A percentile compares a stretch with the other conserved stretches of the same genome.
Evolutionary conservation across 257 asterid genomes (phyloP).

Genomic region (Cynanchum wilfordii): DNA sequence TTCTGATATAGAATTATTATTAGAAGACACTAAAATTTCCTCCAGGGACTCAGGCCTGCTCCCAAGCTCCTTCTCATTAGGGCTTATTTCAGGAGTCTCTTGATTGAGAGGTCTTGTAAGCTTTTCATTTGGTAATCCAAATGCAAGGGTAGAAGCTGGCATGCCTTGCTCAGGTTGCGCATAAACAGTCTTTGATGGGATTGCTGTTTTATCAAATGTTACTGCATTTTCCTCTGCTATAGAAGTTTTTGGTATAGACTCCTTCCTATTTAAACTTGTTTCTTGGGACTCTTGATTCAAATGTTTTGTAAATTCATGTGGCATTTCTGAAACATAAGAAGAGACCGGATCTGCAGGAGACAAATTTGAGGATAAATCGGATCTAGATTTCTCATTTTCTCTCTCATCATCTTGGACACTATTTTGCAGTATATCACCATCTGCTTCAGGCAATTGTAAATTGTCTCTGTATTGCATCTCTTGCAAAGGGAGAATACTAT

Average conservation of each 20-base stretch:
- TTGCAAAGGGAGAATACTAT: conserved; percentile 10
- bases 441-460: conserved; percentile 21
- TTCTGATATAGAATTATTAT: conserved; percentile 1
- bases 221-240: conserved; percentile 25
- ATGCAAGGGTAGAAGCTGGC: conserved; percentile 12
- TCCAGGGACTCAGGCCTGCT: conserved; percentile 11
- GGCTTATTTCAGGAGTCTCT: conserved; percentile 22
- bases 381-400: conserved; percentile 12
- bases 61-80: conserved; percentile 21
- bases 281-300: conserved; percentile 25
- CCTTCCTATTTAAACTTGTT: conserved; percentile 26
- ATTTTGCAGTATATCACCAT: conserved; percentile 18
- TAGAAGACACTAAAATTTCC: conserved; percentile 11
- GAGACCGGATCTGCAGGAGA: conserved; percentile 24
- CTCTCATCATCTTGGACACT: conserved; percentile 13
- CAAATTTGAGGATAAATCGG: conserved; percentile 18
- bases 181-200: conserved; percentile 7
- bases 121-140: conserved; percentile 17
- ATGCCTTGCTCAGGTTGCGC: neutral
- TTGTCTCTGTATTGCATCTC: neutral
- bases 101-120: conserved; percentile 13
- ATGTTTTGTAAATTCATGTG: conserved; percentile 22
- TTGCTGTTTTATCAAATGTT: conserved; percentile 10
- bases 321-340: conserved; percentile 17
- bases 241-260: conserved; percentile 25